Base-by-base conservation (phyloP, 768 basidiomycete genomes). In the Imleria badia region DNA sequence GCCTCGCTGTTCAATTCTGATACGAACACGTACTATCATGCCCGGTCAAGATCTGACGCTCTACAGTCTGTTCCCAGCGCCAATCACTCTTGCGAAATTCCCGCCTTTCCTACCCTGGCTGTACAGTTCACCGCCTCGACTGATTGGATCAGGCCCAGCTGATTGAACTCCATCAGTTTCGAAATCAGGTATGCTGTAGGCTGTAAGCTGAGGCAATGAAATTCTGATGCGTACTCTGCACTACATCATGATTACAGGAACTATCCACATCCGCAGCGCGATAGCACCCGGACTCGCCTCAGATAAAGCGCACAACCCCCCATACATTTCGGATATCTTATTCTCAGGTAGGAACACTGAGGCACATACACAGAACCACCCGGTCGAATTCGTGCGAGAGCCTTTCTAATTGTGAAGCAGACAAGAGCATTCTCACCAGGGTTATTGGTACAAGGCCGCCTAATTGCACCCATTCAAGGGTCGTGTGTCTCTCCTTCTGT, bases 81-180 rank as follows among this genome's bases (percentile, higher is more conserved):
- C 30, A 48, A 59, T 60, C 61, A 51, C 3, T 36, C 38, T 34
- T 6, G 23, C 41, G 26, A 15, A n/a, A 3, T 15, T 15, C 20
- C 10, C 17, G 39, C n/a, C 34, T 22, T 46, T 20, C 34, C n/a
- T 36, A 3, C 34, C 43, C 11, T 56, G 53, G 48, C 44, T 45
- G 43, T 51, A 52, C 33, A 40, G 13, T 23, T 46, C 52, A 36
- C 33, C 33, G 12, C 40, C 49, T 23, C 43, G 45, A 47, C 22
- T 60, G 60, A 62, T 62, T 51, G 52, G 42, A 61, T 61, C 60
- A 63, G 6, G 17, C 38, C 43, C 10, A 51, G 45, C 22, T 55
- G 57, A 63, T 63, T 26, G 42, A 30, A 43, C 39, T 5, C 20
- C 49, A 60, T 50, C 51, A 49, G n/a, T 41, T 41, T 44, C 33